Base-by-base conservation (phyloP, 2,329 filamentous ascomycete species). In the Ophiocordyceps sinensis region DNA sequence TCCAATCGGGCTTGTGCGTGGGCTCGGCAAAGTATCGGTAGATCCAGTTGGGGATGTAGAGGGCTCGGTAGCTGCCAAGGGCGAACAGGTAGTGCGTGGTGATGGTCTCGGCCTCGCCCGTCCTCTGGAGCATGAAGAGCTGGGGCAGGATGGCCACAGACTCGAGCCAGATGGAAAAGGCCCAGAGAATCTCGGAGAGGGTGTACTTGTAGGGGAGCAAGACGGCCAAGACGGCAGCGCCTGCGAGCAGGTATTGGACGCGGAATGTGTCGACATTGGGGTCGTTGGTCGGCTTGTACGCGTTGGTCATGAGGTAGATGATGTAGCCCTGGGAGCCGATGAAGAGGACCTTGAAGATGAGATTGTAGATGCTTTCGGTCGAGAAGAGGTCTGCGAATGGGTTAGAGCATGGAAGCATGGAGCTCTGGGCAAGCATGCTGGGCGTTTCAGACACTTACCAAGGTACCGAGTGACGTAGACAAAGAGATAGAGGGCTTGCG, bases 1-100 rank as follows among this genome's bases (percentile, higher is more conserved):
- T 93, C 48, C 80, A 84, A 59, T 96, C 88, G 51, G 82, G 60
- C 61, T 73, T 82, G 60, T 86, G 81, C 39, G 75, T 68, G 37
- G 64, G 58, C 61, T 94, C 87, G 40, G 75, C 73, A 51, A 84
- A 75, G 65, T 89, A 96, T 42, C 91, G 74, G 65, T 85, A 96
- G 54, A 96, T 79, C 91, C 91, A 98, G 67, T 98, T 98, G 50
- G 91, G 91, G 52, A 98, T 98, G 65, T 98, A 98, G 43, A 98
- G 71, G 4, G 88, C 85, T 43, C 91, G 75, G 68, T 98, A 98
- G 47, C 81, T 69, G 29, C 91, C 91, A 31, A 98, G 71, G 13
- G 93, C 89, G 57, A 94, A 94, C 35, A 98, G 75, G 62, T 98
- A 98, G 65, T 98, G 89, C 1, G 88, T 94, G 12, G 91, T 98